These are phyloP conservation scores for Candida sithepensis DNA, from an alignment of 805 yeast species.

Conservation along the genomic window DNA sequence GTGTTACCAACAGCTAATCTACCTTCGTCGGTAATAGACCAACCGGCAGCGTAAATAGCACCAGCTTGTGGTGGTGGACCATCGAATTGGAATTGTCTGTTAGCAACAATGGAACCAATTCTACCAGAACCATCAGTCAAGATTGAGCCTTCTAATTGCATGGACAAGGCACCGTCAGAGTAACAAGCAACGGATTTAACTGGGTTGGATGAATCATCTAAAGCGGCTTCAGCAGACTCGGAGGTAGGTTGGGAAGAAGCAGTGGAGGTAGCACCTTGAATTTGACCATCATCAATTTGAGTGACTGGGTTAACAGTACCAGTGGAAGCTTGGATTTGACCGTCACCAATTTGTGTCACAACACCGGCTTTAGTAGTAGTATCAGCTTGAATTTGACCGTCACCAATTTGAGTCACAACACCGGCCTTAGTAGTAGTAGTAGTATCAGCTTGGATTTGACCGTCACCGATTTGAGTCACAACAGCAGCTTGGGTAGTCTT, in stretches of 20 bases:
- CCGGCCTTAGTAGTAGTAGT: conserved; percentile 34
- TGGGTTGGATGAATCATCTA: conserved; percentile 31
- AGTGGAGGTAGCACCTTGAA: conserved; percentile 15
- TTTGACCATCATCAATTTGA: conserved; percentile 25
- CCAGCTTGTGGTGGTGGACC: conserved; percentile 66
- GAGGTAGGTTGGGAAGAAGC: conserved; percentile 40
- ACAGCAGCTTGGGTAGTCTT: conserved; percentile 34
- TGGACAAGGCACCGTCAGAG: conserved; percentile 36
- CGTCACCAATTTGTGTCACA: conserved; percentile 47
- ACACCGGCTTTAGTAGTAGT: conserved; percentile 25
- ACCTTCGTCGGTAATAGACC: conserved; percentile 44
- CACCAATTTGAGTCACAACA: conserved; percentile 44
- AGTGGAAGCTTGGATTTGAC: conserved; percentile 41
- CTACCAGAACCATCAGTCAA: conserved; percentile 46
- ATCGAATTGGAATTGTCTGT: conserved; percentile 64
- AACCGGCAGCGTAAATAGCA: conserved; percentile 50
- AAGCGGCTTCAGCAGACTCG: conserved; percentile 21
- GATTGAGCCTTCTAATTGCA: conserved; percentile 39
- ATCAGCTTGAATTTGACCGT: conserved; percentile 45
- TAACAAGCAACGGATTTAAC: conserved; percentile 34
- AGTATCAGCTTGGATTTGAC: conserved; percentile 54
- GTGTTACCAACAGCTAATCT: conserved; percentile 49
- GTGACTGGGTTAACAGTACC: conserved; percentile 33
- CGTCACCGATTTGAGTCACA: conserved; percentile 58
- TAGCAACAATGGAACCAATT: conserved; percentile 58